Percentiles rank a stretch among this genome's conserved stretches.
These are phyloP conservation scores for Saccharomycopsis crataegensis DNA, from an alignment of 1,139 yeast genomes.

Conservation along the genomic window DNA sequence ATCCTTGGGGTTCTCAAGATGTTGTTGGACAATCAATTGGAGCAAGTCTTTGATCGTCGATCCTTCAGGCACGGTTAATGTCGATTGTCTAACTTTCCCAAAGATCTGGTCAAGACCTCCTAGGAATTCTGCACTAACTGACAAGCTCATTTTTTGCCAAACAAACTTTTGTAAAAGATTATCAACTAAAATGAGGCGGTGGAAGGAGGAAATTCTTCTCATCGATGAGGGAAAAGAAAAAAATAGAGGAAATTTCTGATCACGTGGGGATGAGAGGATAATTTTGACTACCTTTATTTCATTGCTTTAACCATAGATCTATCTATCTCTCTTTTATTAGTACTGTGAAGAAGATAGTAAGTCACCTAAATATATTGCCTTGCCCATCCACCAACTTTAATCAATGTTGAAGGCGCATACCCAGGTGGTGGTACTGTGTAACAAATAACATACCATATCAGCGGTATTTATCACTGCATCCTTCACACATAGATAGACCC, in stretches of 20 bases:
- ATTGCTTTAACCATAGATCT: too few relatives aligned
- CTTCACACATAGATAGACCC: too few relatives aligned
- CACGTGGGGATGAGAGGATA: too few relatives aligned
- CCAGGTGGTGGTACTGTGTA: too few relatives aligned
- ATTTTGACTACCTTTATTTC: too few relatives aligned
- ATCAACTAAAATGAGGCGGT: neutral
- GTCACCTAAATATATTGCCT: too few relatives aligned
- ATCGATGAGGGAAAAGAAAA: too few relatives aligned
- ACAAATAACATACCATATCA: too few relatives aligned
- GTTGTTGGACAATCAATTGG: slow-evolving; percentile 42
- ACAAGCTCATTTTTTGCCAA: slow-evolving; percentile 1
- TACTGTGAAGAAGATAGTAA: too few relatives aligned
- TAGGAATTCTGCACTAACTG: slow-evolving; percentile 36
- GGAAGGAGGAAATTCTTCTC: neutral
- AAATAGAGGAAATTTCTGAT: neutral
- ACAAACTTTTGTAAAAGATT: neutral
- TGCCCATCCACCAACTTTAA: too few relatives aligned
- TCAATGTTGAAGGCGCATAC: too few relatives aligned
- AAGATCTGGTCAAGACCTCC: slow-evolving; percentile 73
- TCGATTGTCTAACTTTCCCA: slow-evolving; percentile 40
- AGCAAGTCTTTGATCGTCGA: slow-evolving; percentile 54
- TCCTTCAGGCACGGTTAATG: slow-evolving; percentile 38
- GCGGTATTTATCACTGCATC: too few relatives aligned
- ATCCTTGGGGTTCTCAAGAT: slow-evolving; percentile 58
- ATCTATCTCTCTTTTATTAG: neutral